phyloP scores from a whole-genome alignment of 345 rosid species.

The Syzygium grande region DNA sequence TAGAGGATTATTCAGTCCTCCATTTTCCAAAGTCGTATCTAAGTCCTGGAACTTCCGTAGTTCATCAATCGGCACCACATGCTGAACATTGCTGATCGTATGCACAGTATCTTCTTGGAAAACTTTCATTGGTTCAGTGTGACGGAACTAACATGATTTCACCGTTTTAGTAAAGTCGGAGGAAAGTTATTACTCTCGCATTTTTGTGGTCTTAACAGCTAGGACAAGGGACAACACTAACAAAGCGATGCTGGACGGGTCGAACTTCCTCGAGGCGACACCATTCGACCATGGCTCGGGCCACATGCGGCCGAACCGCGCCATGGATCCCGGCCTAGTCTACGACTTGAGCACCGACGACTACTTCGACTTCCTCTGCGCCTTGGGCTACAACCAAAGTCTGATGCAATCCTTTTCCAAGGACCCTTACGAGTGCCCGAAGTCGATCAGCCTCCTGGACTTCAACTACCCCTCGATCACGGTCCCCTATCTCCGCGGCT shows the following conservation, averaged over 20 bases:
- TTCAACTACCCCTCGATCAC: constrained; percentile 76
- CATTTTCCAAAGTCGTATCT: neutral
- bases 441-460: constrained; percentile 28
- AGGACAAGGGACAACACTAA: constrained; percentile 47
- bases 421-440: constrained; percentile 23
- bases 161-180: neutral
- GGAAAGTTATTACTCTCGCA: neutral
- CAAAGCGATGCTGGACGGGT: constrained; percentile 25
- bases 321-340: constrained; percentile 62
- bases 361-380: constrained; percentile 67
- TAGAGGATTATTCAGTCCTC: neutral
- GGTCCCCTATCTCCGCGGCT: constrained; percentile 17
- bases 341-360: constrained; percentile 44
- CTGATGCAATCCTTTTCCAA: constrained; percentile 18
- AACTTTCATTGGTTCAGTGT: rapidly evolving
- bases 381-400: constrained; percentile 45
- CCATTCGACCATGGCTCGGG: constrained; percentile 64
- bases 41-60: neutral
- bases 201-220: constrained; percentile 16
- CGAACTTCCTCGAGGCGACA: constrained; percentile 18
- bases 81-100: neutral
- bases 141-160: neutral
- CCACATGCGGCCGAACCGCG: constrained; percentile 70
- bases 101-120: neutral
- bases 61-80: neutral